These are phyloP conservation scores for Diplodia seriata DNA, from an alignment of 2,329 filamentous ascomycete genomes.

Conservation along the genomic window DNA sequence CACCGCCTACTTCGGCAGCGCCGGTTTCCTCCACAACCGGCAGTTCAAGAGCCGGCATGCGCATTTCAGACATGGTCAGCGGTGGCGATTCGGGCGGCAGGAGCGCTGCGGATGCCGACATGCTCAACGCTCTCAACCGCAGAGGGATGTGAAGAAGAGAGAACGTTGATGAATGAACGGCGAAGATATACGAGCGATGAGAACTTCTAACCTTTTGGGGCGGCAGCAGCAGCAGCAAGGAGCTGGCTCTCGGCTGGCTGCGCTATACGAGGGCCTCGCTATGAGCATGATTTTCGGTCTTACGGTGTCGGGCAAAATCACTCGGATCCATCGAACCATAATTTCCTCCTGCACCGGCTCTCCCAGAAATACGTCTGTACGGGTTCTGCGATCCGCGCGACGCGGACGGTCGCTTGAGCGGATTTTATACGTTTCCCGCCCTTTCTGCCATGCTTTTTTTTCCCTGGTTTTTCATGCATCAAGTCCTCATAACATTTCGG, in stretches of 20 bases:
- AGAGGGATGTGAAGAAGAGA: constrained; percentile 39
- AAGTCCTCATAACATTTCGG: constrained; percentile 28
- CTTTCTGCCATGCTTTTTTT: constrained; percentile 6
- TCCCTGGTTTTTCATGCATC: constrained; percentile 24
- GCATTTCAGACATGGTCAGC: constrained; percentile 51
- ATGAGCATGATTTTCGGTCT: constrained; percentile 32
- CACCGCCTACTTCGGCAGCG: constrained; percentile 40
- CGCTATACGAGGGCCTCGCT: constrained; percentile 24
- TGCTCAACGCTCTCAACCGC: constrained; percentile 53
- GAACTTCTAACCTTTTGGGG: constrained; percentile 17
- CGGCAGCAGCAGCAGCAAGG: constrained; percentile 28
- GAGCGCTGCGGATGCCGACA: constrained; percentile 52
- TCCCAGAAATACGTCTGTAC: constrained; percentile 6
- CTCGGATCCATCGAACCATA: constrained; percentile 24
- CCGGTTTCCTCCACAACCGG: constrained; percentile 39
- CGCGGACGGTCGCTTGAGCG: constrained; percentile 16
- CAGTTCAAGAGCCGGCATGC: constrained; percentile 44
- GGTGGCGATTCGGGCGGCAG: constrained; percentile 40
- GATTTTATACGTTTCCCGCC: constrained; percentile 26
- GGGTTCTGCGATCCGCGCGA: background rate
- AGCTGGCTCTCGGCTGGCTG: constrained; percentile 31
- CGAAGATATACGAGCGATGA: constrained; percentile 31
- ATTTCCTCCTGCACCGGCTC: constrained; percentile 22
- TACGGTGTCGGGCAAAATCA: constrained; percentile 27
- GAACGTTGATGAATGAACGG: constrained; percentile 25